A percentile compares a stretch with the other conserved stretches of the same genome.
phyloP scores from a whole-genome alignment of 805 yeast genomes.

The Komagataella pastoris region DNA sequence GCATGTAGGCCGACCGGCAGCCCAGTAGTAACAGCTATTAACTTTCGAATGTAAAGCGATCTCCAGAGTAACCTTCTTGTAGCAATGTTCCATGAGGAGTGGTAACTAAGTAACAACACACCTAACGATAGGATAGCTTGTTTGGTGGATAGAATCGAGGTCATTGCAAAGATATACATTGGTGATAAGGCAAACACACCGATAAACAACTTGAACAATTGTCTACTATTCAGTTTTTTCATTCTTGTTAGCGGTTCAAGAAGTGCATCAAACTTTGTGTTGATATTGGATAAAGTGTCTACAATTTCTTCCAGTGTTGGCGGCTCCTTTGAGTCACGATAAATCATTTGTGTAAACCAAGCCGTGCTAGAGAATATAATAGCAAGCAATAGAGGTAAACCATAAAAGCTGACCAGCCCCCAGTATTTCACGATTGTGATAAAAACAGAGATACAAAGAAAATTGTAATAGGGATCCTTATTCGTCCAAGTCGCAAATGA shows the following conservation, averaged over 20 bases:
- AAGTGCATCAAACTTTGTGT: constrained; percentile 25
- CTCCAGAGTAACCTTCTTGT: constrained; percentile 36
- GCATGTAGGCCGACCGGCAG: constrained; percentile 9
- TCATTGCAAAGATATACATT: constrained; percentile 23
- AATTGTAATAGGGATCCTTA: constrained; percentile 31
- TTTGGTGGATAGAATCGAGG: constrained; percentile 18
- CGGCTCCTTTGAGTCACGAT: constrained; percentile 13
- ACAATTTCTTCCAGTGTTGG: constrained; percentile 43
- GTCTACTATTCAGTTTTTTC: constrained; percentile 5
- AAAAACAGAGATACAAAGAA: constrained; percentile 24
- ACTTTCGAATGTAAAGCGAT: constrained; percentile 25
- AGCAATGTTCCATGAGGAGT: constrained; percentile 34
- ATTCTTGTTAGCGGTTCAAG: constrained; percentile 20
- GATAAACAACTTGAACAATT: constrained; percentile 17
- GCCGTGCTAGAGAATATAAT: constrained; percentile 24
- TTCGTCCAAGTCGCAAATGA: constrained; percentile 44
- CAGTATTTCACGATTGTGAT: constrained; percentile 29
- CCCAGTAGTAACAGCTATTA: constrained; percentile 28
- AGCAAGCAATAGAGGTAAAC: constrained; percentile 25
- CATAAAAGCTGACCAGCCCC: constrained; percentile 19
- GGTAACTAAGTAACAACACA: constrained; percentile 24
- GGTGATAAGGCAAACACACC: constrained; percentile 27
- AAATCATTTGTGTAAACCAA: constrained; percentile 31
- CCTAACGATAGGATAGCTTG: constrained; percentile 24
- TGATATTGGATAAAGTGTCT: constrained; percentile 30